A percentile compares a stretch with the other conserved stretches of the same genome.
These are phyloP conservation scores for Arthrocladium fulminans DNA, from an alignment of 2,329 filamentous ascomycete genomes.

Conservation along the genomic window DNA sequence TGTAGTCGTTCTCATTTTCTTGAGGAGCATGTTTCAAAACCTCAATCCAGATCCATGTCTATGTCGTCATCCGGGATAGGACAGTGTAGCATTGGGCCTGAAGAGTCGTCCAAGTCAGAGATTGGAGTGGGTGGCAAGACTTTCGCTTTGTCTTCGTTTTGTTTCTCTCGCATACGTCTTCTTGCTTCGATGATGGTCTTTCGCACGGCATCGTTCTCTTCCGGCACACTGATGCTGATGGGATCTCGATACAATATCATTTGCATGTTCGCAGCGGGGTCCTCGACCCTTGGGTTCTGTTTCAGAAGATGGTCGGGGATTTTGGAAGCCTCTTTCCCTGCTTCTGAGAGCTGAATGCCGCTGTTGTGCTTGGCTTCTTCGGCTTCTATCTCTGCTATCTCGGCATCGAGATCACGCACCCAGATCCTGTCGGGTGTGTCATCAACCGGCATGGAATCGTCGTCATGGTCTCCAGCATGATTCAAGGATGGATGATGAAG, in stretches of 20 bases:
- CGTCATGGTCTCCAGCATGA: background rate
- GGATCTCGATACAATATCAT: constrained; percentile 80
- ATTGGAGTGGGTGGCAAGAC: background rate
- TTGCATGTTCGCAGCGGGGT: constrained; percentile 11
- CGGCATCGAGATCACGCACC: constrained; percentile 82
- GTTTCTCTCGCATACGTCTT: constrained; percentile 53
- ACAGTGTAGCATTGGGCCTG: background rate
- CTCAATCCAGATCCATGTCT: constrained; percentile 4
- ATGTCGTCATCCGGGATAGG: background rate
- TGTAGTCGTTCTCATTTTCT: no score
- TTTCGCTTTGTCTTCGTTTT: constrained; percentile 12
- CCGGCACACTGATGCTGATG: constrained; percentile 63
- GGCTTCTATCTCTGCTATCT: constrained; percentile 61
- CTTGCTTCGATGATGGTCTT: constrained; percentile 76
- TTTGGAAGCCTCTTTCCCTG: constrained; percentile 67
- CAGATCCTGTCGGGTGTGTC: constrained; percentile 81
- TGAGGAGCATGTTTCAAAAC: background rate
- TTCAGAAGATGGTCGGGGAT: constrained; percentile 60
- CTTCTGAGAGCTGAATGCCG: constrained; percentile 72
- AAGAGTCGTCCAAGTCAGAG: background rate
- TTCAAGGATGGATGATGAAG: background rate
- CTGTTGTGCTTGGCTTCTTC: constrained; percentile 48
- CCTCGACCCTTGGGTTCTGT: constrained; percentile 24
- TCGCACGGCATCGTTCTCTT: constrained; percentile 66
- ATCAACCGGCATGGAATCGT: constrained; percentile 73